Evolutionary conservation across 164 flowering plant genomes (phyloP).

Genomic region (Tetrastigma voinierianum): DNA sequence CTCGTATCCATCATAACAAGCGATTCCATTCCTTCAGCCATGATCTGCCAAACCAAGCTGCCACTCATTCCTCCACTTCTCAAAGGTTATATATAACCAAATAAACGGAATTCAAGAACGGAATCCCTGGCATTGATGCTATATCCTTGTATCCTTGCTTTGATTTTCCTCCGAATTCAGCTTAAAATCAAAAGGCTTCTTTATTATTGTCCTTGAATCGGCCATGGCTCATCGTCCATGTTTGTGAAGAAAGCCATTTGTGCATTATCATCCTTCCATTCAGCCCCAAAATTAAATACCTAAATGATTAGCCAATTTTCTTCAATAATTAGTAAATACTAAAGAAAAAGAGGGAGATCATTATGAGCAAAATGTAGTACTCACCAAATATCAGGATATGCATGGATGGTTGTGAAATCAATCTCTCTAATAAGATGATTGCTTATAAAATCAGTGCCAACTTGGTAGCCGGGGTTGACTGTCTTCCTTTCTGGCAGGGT

Average conservation of each 20-base stretch:
- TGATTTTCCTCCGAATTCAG: conserved; percentile 41
- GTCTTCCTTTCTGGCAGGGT: conserved; percentile 33
- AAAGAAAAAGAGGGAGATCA: background rate
- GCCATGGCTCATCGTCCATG: conserved; percentile 29
- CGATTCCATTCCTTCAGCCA: conserved; percentile 33
- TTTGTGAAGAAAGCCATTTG: conserved; percentile 25
- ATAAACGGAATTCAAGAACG: conserved; percentile 17
- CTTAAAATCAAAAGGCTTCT: conserved; percentile 29
- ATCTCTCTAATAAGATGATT: conserved; percentile 34
- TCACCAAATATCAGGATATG: conserved; percentile 46
- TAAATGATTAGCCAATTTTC: too few relatives aligned
- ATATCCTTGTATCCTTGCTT: conserved; percentile 22
- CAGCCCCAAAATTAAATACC: conserved; percentile 19
- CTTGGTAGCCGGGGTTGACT: conserved; percentile 37
- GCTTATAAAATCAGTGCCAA: conserved; percentile 48
- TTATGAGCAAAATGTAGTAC: background rate
- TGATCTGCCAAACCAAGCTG: conserved; percentile 35
- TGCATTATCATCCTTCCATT: conserved; percentile 16
- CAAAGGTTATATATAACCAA: conserved; percentile 14
- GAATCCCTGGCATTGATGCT: conserved; percentile 14
- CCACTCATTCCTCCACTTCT: conserved; percentile 29
- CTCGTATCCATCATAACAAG: conserved; percentile 34
- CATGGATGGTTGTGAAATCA: conserved; percentile 45
- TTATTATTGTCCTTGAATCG: conserved; percentile 21
- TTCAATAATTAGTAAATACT: background rate